Conservation (phyloP, 192 early-diverging fungal genomes). For the Umbelopsis sp. region DNA sequence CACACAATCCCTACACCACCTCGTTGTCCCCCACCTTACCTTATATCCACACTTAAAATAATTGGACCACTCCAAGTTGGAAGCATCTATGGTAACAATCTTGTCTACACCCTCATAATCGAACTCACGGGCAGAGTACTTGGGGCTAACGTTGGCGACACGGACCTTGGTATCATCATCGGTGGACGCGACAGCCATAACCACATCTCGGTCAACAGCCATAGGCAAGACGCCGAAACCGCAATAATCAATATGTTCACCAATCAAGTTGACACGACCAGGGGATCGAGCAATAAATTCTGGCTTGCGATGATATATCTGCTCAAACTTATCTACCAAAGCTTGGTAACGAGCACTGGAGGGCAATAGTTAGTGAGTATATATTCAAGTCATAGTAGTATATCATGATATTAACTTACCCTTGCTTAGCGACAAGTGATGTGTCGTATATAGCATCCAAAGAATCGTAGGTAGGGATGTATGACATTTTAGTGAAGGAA, state of each 20-base stretch:
- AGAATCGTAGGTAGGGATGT: slow-evolving; percentile 30
- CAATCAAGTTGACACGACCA: slow-evolving; percentile 96
- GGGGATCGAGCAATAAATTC: slow-evolving; percentile 87
- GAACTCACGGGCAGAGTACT: slow-evolving; percentile 55
- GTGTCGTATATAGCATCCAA: slow-evolving; percentile 32
- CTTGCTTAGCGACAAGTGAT: slow-evolving; percentile 27
- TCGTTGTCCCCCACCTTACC: slow-evolving; percentile 50
- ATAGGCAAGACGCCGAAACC: slow-evolving; percentile 94
- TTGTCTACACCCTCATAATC: slow-evolving; percentile 49
- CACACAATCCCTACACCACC: background rate
- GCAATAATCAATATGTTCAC: slow-evolving; percentile 96
- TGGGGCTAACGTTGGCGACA: slow-evolving; percentile 55
- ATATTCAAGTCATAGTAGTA: background rate
- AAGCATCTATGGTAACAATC: slow-evolving; percentile 70
- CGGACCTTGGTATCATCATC: slow-evolving; percentile 46
- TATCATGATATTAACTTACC: slow-evolving; percentile 17
- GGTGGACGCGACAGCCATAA: slow-evolving; percentile 55
- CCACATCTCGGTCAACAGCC: slow-evolving; percentile 84
- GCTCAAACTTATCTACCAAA: slow-evolving; percentile 52
- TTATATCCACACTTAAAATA: slow-evolving; percentile 94
- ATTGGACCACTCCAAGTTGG: slow-evolving; percentile 80
- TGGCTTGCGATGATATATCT: slow-evolving; percentile 57
- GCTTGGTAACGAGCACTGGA: slow-evolving; percentile 53
- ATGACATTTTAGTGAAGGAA: slow-evolving; percentile 21
- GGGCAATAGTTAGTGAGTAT: background rate